Conservation (phyloP, 78 protist genomes). For the Mantamonas sphyraenae region DNA sequence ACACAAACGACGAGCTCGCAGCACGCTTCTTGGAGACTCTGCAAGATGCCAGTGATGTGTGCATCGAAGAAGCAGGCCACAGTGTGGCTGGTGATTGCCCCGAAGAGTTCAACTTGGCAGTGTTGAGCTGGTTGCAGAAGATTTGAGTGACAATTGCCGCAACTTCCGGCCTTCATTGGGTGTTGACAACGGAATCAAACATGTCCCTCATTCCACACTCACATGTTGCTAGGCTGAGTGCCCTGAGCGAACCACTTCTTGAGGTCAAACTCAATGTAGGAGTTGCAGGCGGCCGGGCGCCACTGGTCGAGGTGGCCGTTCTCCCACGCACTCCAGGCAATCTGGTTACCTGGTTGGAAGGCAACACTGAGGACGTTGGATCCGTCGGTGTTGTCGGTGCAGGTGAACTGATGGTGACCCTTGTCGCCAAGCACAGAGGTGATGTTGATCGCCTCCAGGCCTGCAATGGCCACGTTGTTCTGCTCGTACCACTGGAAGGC, state of each 20-base stretch:
- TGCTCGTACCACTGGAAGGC: constrained; percentile 12
- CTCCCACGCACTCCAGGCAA: constrained; percentile 43
- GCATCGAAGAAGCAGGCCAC: no score
- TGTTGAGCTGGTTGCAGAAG: no score
- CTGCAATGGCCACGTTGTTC: not conserved
- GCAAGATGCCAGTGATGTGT: no score
- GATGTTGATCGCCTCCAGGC: constrained; percentile 31
- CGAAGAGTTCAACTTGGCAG: no score
- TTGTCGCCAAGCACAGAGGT: constrained; percentile 44
- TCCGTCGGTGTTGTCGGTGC: constrained; percentile 19
- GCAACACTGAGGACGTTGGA: constrained; percentile 30
- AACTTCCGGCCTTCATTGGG: no score
- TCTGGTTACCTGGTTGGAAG: constrained; percentile 17
- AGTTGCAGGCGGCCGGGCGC: not conserved
- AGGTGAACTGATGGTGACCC: constrained; percentile 4
- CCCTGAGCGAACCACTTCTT: not conserved
- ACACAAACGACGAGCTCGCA: no score
- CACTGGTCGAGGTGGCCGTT: constrained; percentile 16
- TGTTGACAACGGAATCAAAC: no score
- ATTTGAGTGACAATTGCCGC: no score
- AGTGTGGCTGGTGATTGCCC: no score
- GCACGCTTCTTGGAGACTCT: no score
- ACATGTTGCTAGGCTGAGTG: no score
- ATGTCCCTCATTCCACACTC: no score
- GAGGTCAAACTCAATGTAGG: not conserved